Evolutionary conservation across 2,329 filamentous ascomycete genomes (phyloP).

Genomic region (Aspergillus niger): DNA sequence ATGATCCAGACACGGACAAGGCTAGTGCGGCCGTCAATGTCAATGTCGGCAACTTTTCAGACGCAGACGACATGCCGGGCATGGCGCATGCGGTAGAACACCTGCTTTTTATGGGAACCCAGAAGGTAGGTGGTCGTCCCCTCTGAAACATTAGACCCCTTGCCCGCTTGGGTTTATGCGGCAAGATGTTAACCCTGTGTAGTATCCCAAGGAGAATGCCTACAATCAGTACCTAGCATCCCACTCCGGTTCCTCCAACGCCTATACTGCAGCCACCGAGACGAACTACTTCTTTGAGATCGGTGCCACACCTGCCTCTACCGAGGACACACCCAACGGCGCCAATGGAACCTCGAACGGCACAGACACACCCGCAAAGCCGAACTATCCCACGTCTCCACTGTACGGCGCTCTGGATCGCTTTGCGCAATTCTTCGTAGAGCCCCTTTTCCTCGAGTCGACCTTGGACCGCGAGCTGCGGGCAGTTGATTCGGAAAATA

Average conservation of each 20-base stretch:
- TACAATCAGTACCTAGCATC: slow-evolving; percentile 91
- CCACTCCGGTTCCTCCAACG: slow-evolving; percentile 90
- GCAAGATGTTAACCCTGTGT: slow-evolving; percentile 8
- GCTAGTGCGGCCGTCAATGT: slow-evolving; percentile 94
- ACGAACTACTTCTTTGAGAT: slow-evolving; percentile 99
- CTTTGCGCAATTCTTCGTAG: slow-evolving; percentile 92
- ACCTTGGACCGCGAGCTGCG: slow-evolving; percentile 84
- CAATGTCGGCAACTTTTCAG: slow-evolving; percentile 93
- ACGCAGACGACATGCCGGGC: slow-evolving; percentile 85
- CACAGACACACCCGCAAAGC: slow-evolving; percentile 15
- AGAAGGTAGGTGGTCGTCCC: slow-evolving; percentile 64
- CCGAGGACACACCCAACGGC: slow-evolving; percentile 31
- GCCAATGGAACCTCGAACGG: slow-evolving; percentile 31
- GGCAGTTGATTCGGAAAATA: slow-evolving; percentile 94
- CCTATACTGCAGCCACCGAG: slow-evolving; percentile 88
- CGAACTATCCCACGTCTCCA: slow-evolving; percentile 48
- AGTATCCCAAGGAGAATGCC: slow-evolving; percentile 91
- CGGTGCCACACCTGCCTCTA: slow-evolving; percentile 67
- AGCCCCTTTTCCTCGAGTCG: slow-evolving; percentile 80
- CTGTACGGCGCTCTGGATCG: slow-evolving; percentile 83
- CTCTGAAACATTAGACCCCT: background rate
- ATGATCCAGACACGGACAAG: slow-evolving; percentile 95
- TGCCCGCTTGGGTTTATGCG: background rate
- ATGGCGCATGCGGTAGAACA: slow-evolving; percentile 97
- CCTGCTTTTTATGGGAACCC: slow-evolving; percentile 96